Base-by-base conservation (phyloP, 2,329 filamentous ascomycete species). In the Celoporthe dispersa region DNA sequence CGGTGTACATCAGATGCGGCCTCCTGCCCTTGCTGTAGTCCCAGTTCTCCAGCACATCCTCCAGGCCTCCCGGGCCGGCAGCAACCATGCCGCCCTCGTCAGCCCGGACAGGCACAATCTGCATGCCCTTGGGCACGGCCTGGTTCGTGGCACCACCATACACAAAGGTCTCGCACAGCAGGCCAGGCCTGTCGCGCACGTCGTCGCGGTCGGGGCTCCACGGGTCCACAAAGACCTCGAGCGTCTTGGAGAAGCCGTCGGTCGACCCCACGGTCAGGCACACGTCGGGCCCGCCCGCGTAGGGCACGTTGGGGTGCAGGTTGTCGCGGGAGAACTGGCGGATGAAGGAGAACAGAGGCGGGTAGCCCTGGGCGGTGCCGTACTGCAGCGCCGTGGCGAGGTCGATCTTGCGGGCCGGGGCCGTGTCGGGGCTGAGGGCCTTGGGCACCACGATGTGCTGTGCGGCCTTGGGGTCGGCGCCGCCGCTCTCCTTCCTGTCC, bases 1-100 rank as follows among this genome's bases (percentile, higher is more conserved):
- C 92, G 1, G 93, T 97, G 79, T 98, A 98, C 84, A 98, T 86
- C 73, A 98, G 78, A 79, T 95, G 92, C 55, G 94, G 94, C 70
- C 92, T 86, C 76, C 88, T 90, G 0, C 94, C 94, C 75, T 86
- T 90, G 55, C 84, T 84, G 62, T 84, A 84, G 78, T 98, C 92
- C 94, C 94, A 98, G 75, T 92, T 94, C 67, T 90, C 87, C 39
- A 98, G 83, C 1, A 97, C 89, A 75, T 97, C 91, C 70, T 90
- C 85, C 72, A 98, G 81, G 1, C 93, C 91, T 37, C 92, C 92
- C 7, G 88, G 85, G 0, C 94, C 94, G 31, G 86, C 82, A 0
- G 90, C 88, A n/a, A 87, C 74, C 92, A 98, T 96, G 31, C 94
- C 94, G 74, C 92, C 87, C 5, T 86, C 85, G 77, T 98, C 94